These are phyloP conservation scores for Colletotrichum brevisporum DNA, from an alignment of 2,329 filamentous ascomycete species.

Conservation along the genomic window DNA sequence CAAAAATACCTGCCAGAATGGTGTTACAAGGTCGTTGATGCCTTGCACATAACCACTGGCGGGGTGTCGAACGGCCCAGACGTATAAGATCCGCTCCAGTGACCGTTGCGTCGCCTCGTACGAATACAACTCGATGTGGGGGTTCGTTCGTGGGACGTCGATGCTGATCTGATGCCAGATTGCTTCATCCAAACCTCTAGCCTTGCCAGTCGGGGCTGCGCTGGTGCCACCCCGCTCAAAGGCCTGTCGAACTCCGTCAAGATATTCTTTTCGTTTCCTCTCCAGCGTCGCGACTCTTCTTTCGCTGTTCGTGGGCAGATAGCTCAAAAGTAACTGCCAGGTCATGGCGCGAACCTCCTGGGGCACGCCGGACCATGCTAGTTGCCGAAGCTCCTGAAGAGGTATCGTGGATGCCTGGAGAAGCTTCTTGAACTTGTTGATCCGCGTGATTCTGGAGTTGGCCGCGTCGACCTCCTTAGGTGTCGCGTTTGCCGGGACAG, in stretches of 20 bases:
- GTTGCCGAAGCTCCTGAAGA: slow-evolving; percentile 83
- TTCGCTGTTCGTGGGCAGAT: slow-evolving; percentile 97
- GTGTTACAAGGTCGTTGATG: slow-evolving; percentile 97
- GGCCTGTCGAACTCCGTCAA: slow-evolving; percentile 86
- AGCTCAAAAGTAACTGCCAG: slow-evolving; percentile 97
- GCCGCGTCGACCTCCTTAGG: slow-evolving; percentile 89
- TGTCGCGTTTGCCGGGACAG: slow-evolving; percentile 79
- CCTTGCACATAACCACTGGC: slow-evolving; percentile 98
- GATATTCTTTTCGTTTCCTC: slow-evolving; percentile 94
- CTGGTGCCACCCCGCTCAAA: slow-evolving; percentile 71
- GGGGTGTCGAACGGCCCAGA: slow-evolving; percentile 98
- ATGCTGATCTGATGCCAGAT: slow-evolving; percentile 99
- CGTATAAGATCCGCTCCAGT: slow-evolving; percentile 92
- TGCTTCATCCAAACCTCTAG: slow-evolving; percentile 88
- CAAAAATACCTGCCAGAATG: slow-evolving; percentile 98
- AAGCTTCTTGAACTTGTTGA: slow-evolving; percentile 98
- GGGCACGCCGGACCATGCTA: slow-evolving; percentile 95
- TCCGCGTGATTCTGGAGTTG: slow-evolving; percentile 89
- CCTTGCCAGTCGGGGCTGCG: slow-evolving; percentile 55
- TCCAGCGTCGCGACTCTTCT: slow-evolving; percentile 90
- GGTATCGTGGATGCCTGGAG: slow-evolving; percentile 93
- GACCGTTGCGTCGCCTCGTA: slow-evolving; percentile 97
- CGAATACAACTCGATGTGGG: slow-evolving; percentile 93
- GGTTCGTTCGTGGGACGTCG: slow-evolving; percentile 95
- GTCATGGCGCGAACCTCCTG: slow-evolving; percentile 98